Conservation (phyloP, 305 asterid genomes). For the Rubia balearica region DNA sequence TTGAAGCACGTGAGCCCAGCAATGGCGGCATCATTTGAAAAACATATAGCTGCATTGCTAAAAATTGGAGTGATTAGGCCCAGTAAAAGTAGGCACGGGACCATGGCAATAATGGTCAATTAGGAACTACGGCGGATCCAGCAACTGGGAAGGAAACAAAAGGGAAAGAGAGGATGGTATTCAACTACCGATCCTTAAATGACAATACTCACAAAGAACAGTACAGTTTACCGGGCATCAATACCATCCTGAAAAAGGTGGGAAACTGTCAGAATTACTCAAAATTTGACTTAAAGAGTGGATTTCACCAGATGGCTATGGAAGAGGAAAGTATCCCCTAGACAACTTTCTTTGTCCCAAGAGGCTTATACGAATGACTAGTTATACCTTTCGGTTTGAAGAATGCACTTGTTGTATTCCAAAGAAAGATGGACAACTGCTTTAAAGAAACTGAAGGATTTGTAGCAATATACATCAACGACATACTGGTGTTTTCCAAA, state of each 20-base stretch:
- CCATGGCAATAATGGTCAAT: too few relatives aligned
- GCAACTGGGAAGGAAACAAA: too few relatives aligned
- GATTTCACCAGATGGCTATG: conserved; percentile 2
- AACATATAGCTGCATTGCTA: too few relatives aligned
- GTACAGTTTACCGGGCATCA: too few relatives aligned
- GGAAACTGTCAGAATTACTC: neutral
- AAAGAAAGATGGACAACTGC: neutral
- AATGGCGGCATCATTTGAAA: too few relatives aligned
- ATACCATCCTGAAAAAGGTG: neutral
- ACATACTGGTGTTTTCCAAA: neutral
- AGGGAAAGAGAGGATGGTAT: too few relatives aligned
- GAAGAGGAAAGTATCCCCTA: neutral
- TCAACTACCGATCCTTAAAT: too few relatives aligned
- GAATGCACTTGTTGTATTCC: neutral
- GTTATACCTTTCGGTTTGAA: neutral
- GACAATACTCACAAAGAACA: too few relatives aligned
- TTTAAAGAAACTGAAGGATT: neutral
- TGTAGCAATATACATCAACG: neutral
- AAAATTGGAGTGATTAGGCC: too few relatives aligned
- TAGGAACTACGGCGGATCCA: too few relatives aligned
- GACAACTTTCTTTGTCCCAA: neutral
- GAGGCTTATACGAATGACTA: neutral
- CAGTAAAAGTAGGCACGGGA: too few relatives aligned
- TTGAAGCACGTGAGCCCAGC: too few relatives aligned
- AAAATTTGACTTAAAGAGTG: conserved; percentile 4